phyloP scores from a whole-genome alignment of 768 basidiomycete genomes.

The Saitozyma sp. region DNA sequence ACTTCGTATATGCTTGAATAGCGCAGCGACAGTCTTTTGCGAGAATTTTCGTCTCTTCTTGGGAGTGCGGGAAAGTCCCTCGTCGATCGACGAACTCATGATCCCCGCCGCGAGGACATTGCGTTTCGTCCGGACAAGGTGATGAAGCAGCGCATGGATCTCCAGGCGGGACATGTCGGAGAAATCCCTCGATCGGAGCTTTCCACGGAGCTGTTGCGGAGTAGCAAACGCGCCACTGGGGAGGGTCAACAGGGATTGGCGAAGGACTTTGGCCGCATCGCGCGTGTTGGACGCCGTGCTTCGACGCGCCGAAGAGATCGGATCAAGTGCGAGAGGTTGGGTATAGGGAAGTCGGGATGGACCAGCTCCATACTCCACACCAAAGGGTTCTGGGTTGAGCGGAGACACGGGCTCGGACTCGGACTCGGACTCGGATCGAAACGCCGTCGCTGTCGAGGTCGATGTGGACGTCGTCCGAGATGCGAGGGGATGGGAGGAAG shows the following conservation, averaged over 20 bases:
- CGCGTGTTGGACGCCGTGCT: too few species aligned
- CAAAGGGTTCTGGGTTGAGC: conserved; percentile 7
- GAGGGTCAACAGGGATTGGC: neutral
- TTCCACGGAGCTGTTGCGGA: neutral
- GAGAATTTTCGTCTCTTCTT: neutral
- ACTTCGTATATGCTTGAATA: conserved; percentile 1
- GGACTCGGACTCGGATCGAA: too few species aligned
- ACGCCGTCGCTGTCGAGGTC: too few species aligned
- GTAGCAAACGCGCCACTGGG: conserved; percentile 1
- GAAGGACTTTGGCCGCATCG: neutral
- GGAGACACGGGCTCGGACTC: too few species aligned
- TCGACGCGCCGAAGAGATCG: too few species aligned
- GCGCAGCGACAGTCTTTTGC: conserved; percentile 1
- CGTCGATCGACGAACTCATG: neutral
- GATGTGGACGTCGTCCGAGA: too few species aligned
- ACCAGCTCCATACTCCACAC: conserved; percentile 13
- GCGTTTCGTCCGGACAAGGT: conserved; percentile 7
- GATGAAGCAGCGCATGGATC: conserved; percentile 12
- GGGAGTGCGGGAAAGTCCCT: neutral
- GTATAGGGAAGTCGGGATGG: conserved; percentile 13
- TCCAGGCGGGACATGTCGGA: conserved; percentile 9
- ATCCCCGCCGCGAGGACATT: conserved; percentile 7
- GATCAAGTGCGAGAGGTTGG: neutral
- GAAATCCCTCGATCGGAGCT: neutral
- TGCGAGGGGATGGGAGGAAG: too few species aligned